Conservation (phyloP, 2,329 filamentous ascomycete genomes). For the Drechslerella coelobrocha region DNA sequence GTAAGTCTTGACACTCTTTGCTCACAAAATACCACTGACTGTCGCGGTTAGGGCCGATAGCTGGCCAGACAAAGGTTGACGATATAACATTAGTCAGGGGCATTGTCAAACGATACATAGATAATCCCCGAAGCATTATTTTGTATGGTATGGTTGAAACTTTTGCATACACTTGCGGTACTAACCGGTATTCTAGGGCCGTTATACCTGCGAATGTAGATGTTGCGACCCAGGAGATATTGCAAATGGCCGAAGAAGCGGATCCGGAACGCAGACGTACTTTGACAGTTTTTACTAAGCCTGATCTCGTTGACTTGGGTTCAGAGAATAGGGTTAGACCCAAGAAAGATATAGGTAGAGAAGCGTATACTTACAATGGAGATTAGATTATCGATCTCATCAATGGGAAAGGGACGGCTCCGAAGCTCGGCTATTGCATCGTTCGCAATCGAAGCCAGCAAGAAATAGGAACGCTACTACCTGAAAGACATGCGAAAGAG, state of each 20-base stretch:
- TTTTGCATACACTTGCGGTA: background rate
- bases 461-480: background rate
- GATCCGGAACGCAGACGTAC: constrained; percentile 59
- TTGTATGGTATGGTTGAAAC: background rate
- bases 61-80: constrained; percentile 2
- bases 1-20: background rate
- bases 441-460: constrained; percentile 3
- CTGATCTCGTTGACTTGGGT: constrained; percentile 63
- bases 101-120: constrained; percentile 20
- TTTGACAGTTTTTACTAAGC: constrained; percentile 65
- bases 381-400: background rate
- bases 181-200: constrained; percentile 1
- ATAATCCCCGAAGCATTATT: constrained; percentile 22
- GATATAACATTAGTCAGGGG: constrained; percentile 17
- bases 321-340: constrained; percentile 53
- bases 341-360: background rate
- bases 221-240: constrained; percentile 33
- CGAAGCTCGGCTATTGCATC: background rate
- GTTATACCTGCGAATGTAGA: constrained; percentile 28
- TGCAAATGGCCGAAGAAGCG: constrained; percentile 51
- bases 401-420: background rate
- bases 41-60: background rate
- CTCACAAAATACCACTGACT: background rate
- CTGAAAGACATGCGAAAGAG: background rate
- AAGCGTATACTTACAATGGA: background rate